These are phyloP conservation scores for Misopates orontium DNA, from an alignment of 257 asterid species.

Conservation along the genomic window DNA sequence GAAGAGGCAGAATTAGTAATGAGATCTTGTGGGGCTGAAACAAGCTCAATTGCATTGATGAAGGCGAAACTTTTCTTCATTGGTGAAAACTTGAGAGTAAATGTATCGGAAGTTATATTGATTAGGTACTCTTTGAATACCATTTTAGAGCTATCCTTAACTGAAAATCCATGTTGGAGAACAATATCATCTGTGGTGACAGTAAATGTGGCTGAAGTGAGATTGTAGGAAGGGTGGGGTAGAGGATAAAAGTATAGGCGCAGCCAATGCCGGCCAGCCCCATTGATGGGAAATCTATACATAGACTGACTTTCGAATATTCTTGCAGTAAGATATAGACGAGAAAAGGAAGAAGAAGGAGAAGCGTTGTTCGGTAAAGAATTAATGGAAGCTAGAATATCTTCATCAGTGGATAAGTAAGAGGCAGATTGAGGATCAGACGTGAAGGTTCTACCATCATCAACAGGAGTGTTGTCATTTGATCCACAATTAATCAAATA, in stretches of 20 bases:
- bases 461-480: slow-evolving; percentile 44
- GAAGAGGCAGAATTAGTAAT: slow-evolving; percentile 58
- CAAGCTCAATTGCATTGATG: slow-evolving; percentile 81
- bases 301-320: slow-evolving; percentile 58
- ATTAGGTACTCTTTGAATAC: slow-evolving; percentile 76
- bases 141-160: slow-evolving; percentile 36
- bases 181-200: slow-evolving; percentile 60
- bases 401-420: slow-evolving; percentile 73
- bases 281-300: slow-evolving; percentile 62
- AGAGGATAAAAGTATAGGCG: slow-evolving; percentile 76
- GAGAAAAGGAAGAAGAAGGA: slow-evolving; percentile 35
- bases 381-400: slow-evolving; percentile 47
- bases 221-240: slow-evolving; percentile 55
- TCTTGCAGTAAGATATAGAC: slow-evolving; percentile 59
- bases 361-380: slow-evolving; percentile 37
- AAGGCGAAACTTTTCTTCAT: slow-evolving; percentile 67
- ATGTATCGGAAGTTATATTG: slow-evolving; percentile 55
- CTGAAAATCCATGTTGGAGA: slow-evolving; percentile 74
- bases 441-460: slow-evolving; percentile 73
- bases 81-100: slow-evolving; percentile 78
- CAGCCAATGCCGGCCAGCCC: slow-evolving; percentile 69
- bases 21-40: slow-evolving; percentile 75
- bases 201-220: slow-evolving; percentile 58
- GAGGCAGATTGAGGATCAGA: slow-evolving; percentile 81
- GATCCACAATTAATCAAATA: slow-evolving; percentile 85